Conservation (phyloP, 2,329 filamentous ascomycete genomes). For the Sarocladium kiliense region DNA sequence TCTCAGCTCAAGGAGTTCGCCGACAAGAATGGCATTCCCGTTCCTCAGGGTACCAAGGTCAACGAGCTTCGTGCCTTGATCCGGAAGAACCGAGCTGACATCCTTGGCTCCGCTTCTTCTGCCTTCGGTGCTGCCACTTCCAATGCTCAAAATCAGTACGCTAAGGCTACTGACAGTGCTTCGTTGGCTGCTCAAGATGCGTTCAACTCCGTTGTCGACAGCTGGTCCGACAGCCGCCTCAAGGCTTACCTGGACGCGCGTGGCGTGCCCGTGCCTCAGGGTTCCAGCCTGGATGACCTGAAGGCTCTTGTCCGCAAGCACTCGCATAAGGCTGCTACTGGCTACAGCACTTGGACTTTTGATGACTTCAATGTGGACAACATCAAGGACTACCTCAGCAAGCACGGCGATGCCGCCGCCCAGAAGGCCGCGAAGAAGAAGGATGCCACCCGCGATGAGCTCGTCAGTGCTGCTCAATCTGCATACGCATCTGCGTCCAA, state of each 20-base stretch:
- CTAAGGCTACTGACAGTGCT: constrained; percentile 68
- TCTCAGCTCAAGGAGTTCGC: constrained; percentile 84
- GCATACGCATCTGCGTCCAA: constrained; percentile 56
- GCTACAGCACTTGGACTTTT: constrained; percentile 72
- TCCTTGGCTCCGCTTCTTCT: constrained; percentile 55
- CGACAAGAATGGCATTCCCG: constrained; percentile 80
- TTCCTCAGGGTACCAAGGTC: constrained; percentile 85
- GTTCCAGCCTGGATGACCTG: constrained; percentile 66
- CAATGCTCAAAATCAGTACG: constrained; percentile 69
- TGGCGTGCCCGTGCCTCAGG: constrained; percentile 69
- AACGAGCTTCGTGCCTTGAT: constrained; percentile 88
- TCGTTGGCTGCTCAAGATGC: constrained; percentile 57
- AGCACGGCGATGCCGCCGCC: constrained; percentile 48
- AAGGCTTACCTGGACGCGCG: constrained; percentile 76
- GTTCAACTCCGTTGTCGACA: constrained; percentile 56
- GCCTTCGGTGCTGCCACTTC: constrained; percentile 68
- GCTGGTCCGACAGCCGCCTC: constrained; percentile 71
- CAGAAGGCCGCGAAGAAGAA: constrained; percentile 58
- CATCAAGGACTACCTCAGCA: constrained; percentile 52
- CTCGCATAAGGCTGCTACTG: constrained; percentile 62
- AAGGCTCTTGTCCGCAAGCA: constrained; percentile 69
- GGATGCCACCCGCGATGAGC: constrained; percentile 65
- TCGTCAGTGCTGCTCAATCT: constrained; percentile 59
- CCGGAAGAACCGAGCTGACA: constrained; percentile 74
- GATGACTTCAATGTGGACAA: constrained; percentile 71